Percentiles rank a stretch among this genome's conserved stretches.
Evolutionary conservation across 176 grass and related monocot species (phyloP).

Genomic region (Echinochloa phyllopogon): DNA sequence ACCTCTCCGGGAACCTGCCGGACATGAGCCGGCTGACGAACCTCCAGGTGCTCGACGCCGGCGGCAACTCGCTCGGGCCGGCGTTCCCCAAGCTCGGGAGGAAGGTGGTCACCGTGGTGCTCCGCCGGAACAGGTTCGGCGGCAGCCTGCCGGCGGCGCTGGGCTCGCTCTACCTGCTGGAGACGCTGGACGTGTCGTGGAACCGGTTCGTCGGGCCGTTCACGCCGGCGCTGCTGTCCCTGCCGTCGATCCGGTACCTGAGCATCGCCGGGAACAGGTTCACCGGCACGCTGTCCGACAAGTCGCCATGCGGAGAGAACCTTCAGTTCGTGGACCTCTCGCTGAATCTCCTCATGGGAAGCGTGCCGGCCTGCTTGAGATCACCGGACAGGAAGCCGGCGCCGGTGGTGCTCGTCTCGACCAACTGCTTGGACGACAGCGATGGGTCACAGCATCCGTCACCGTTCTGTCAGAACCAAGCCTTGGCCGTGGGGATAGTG

Average conservation of each 20-base stretch:
- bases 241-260: conserved; percentile 73
- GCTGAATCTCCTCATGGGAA: conserved; percentile 76
- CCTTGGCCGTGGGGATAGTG: conserved; percentile 82
- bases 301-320: conserved; percentile 66
- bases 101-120: conserved; percentile 73
- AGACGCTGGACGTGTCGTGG: conserved; percentile 75
- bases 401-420: conserved; percentile 48
- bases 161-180: conserved; percentile 62
- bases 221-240: conserved; percentile 62
- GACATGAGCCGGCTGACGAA: conserved; percentile 58
- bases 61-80: conserved; percentile 74
- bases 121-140: conserved; percentile 75
- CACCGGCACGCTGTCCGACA: conserved; percentile 77
- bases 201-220: conserved; percentile 88
- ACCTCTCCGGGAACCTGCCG: conserved; percentile 71
- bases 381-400: conserved; percentile 40
- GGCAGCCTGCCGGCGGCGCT: conserved; percentile 60
- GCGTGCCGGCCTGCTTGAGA: conserved; percentile 63
- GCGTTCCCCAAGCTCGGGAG: conserved; percentile 73
- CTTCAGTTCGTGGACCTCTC: conserved; percentile 82
- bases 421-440: conserved; percentile 65
- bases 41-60: conserved; percentile 78
- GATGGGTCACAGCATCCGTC: conserved; percentile 63
- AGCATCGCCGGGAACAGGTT: conserved; percentile 81
- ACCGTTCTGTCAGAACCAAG: conserved; percentile 86